Base-by-base conservation (phyloP, 495 filamentous ascomycete genomes). In the Lophiotrema nucula region DNA sequence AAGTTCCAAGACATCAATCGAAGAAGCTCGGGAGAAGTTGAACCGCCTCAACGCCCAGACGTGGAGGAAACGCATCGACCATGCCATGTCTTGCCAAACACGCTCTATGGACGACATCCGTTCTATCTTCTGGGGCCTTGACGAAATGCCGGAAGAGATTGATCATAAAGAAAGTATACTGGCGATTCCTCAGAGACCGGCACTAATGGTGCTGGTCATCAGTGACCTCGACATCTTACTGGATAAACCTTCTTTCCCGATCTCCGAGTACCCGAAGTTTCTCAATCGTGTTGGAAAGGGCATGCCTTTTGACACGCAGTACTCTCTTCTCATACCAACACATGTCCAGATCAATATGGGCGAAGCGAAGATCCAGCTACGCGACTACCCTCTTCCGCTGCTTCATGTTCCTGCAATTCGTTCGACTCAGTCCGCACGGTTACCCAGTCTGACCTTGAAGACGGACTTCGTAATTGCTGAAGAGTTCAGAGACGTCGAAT, bases 391-490 rank as follows among this genome's bases (percentile, higher is more conserved):
- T 13, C 75, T 97, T 23, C 93, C 95, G 4, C 74, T 99, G 28
- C 66, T 99, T 24, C 95, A 99, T 70, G 85, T 99, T 27, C 93
- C 93, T 6, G 80, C 87, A 4, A 81, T 92, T 31, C 86, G 88
- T 53, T 74, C 86, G 6, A 86, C 84, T 1, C 93, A 97, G 61
- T 88, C 90, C 18, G 79, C 86, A 21, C 82, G 88, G 53, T 69
- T 92, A n/a, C 84, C 89, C 3, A 88, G 90, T 43, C 82, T 92
- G 75, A 88, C 86, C 1, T 76, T 97, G 58, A 84, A 83, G 56
- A 91, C 93, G 5, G 88, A 99, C 68, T 96, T 99, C 72, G 92
- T 99, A 15, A 88, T 99, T 55, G 95, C 90, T 2, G 93, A 99
- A 74, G 95, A 99, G 72, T 95, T 82, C 60, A 81, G 90, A 46